Conservation (phyloP, 2,329 filamentous ascomycete species). For the Venturia effusa region DNA sequence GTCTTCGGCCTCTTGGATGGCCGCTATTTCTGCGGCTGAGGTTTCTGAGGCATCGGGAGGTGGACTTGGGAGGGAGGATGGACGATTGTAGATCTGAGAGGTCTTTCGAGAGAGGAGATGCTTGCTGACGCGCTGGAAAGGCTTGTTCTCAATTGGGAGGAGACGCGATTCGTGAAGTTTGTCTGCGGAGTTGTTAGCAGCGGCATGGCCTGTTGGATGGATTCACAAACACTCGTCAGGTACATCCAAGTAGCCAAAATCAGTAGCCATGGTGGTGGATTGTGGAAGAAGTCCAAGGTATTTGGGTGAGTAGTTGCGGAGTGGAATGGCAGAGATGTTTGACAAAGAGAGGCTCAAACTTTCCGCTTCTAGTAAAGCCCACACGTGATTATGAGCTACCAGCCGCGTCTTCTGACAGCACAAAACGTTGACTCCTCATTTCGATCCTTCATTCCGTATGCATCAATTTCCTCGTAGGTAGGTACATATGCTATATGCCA, state of each 20-base stretch:
- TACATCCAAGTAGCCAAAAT: not conserved
- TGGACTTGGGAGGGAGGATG: conserved; percentile 50
- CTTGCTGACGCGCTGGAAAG: conserved; percentile 80
- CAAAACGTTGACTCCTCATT: not conserved
- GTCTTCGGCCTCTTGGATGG: conserved; percentile 38
- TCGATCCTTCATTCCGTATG: not conserved
- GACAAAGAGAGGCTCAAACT: not conserved
- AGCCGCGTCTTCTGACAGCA: not conserved
- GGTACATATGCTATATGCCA: not conserved
- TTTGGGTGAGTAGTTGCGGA: not conserved
- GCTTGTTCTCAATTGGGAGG: conserved; percentile 81
- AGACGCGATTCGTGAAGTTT: conserved; percentile 81
- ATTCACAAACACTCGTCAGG: not conserved
- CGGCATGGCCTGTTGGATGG: not conserved
- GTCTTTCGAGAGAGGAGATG: conserved; percentile 56
- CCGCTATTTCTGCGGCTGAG: conserved; percentile 29
- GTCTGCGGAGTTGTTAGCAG: conserved; percentile 34
- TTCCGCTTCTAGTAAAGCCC: not conserved
- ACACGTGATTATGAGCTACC: not conserved
- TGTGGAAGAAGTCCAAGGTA: not conserved
- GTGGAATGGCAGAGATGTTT: not conserved
- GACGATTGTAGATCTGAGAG: conserved; percentile 48
- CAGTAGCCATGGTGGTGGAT: not conserved
- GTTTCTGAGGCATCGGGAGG: conserved; percentile 44
- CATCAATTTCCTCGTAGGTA: not conserved